Evolutionary conservation across 2,329 filamentous ascomycete species (phyloP).

Genomic region (Aspergillus japonicus): DNA sequence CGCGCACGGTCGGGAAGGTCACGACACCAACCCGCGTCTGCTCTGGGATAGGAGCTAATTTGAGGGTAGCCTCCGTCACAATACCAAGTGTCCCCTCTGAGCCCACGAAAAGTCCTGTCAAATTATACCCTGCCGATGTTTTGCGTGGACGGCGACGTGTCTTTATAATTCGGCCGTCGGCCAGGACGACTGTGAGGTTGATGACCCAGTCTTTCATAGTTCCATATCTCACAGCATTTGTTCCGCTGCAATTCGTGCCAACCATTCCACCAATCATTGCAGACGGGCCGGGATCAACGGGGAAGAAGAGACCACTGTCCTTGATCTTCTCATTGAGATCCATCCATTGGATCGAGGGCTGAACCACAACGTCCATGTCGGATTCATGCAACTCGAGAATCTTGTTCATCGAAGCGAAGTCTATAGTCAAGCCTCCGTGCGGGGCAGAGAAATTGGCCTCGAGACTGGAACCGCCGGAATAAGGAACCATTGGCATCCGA

Average conservation of each 20-base stretch:
- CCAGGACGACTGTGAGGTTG: slow-evolving; percentile 68
- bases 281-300: slow-evolving; percentile 76
- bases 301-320: slow-evolving; percentile 79
- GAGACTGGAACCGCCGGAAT: slow-evolving; percentile 79
- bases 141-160: slow-evolving; percentile 67
- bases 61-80: slow-evolving; percentile 68
- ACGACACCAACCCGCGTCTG: slow-evolving; percentile 65
- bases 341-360: slow-evolving; percentile 92
- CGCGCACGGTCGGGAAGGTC: slow-evolving; percentile 57
- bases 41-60: slow-evolving; percentile 63
- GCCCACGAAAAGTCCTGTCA: slow-evolving; percentile 67
- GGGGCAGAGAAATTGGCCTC: slow-evolving; percentile 90
- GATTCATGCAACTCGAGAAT: slow-evolving; percentile 76
- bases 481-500: slow-evolving; percentile 80
- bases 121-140: slow-evolving; percentile 69
- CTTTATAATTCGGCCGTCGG: slow-evolving; percentile 68
- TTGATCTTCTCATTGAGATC: slow-evolving; percentile 74
- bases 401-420: slow-evolving; percentile 84
- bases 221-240: slow-evolving; percentile 64
- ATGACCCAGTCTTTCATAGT: slow-evolving; percentile 77
- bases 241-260: slow-evolving; percentile 65
- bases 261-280: slow-evolving; percentile 61
- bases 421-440: slow-evolving; percentile 81
- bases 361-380: slow-evolving; percentile 90
- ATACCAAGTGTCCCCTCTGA: slow-evolving; percentile 71